phyloP scores from a whole-genome alignment of 805 yeast species.

The Kluyveromyces nonfermentans region DNA sequence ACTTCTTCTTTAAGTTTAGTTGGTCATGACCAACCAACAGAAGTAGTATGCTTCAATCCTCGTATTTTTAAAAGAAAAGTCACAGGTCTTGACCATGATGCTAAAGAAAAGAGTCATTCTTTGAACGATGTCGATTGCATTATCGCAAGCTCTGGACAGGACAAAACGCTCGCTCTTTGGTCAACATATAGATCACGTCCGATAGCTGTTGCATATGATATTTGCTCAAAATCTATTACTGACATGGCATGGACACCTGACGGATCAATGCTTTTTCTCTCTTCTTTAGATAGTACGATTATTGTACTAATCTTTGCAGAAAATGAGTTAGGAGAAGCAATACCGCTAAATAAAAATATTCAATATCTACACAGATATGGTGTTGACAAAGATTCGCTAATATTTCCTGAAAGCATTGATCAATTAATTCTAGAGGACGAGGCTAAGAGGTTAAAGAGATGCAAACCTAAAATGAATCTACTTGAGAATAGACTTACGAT shows the following conservation, averaged over 20 bases:
- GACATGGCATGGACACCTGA: conserved; percentile 85
- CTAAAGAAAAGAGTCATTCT: not conserved
- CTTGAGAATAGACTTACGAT: conserved; percentile 1
- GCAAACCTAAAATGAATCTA: not conserved
- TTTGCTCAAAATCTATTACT: conserved; percentile 69
- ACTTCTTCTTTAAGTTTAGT: conserved; percentile 62
- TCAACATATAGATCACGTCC: conserved; percentile 71
- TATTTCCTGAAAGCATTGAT: conserved; percentile 78
- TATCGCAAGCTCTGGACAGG: conserved; percentile 95
- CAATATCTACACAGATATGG: conserved; percentile 76
- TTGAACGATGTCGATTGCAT: conserved; percentile 46
- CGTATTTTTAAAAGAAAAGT: conserved; percentile 36
- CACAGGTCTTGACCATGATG: conserved; percentile 7
- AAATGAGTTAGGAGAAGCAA: conserved; percentile 50
- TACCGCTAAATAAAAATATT: conserved; percentile 59
- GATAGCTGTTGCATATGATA: conserved; percentile 66
- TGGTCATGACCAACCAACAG: conserved; percentile 82
- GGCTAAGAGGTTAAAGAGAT: conserved; percentile 33
- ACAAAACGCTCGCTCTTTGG: conserved; percentile 83
- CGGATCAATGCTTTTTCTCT: conserved; percentile 62
- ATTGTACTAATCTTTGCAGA: conserved; percentile 55
- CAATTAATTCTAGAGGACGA: conserved; percentile 67
- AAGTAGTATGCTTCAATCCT: conserved; percentile 69
- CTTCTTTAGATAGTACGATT: conserved; percentile 81
- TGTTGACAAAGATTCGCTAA: conserved; percentile 73